Base-by-base conservation (phyloP, 371 early-diverging fungal species). In the Circinella umbellata region DNA sequence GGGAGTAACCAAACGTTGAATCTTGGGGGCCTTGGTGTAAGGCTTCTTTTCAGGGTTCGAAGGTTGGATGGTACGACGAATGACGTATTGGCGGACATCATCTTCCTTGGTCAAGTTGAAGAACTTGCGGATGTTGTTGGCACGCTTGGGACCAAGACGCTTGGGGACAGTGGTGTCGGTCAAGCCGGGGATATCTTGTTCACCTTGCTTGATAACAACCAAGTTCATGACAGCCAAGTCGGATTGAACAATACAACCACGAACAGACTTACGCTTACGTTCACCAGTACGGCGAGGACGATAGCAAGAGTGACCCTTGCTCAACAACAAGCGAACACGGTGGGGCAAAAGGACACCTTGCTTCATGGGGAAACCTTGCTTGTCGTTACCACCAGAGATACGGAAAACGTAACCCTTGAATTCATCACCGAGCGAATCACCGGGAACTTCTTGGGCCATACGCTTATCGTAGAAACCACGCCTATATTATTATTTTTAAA, bases 341-440 rank as follows among this genome's bases (percentile, higher is more conserved):
- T 93, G 89, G 72, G 92, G 91, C 70, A 93, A 88, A 72, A 97
- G 90, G 71, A 99, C 94, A 91, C 98, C 98, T 87, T 96, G 96
- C 93, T 97, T 98, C 95, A 94, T 94, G 80, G 95, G 95, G 92
- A 94, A 94, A 86, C 99, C 99, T 91, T 99, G 99, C 91, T 97
- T 97, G 91, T 99, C 99, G 91, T 98, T 96, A 79, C 99, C 99
- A 80, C 99, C 99, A 70, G 97, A 94, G 81, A 99, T 97, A 81
- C 96, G 94, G 91, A 99, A 94, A 76, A 99, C 93, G 90, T 96
- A 98, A 72, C 99, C 99, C 90, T 95, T 96, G 95, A 96, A 99
- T 88, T 99, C 99, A 74, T 96, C 96, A 75, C 98, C 96, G 79
- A 99, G 89, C 62, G 95, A 83, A 83, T 97, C 98, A 74, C 95